A percentile compares a stretch with the other conserved stretches of the same genome.
Conservation (phyloP, 1,284 basidiomycete genomes). For the Pyrrhoderma lamaoense region DNA sequence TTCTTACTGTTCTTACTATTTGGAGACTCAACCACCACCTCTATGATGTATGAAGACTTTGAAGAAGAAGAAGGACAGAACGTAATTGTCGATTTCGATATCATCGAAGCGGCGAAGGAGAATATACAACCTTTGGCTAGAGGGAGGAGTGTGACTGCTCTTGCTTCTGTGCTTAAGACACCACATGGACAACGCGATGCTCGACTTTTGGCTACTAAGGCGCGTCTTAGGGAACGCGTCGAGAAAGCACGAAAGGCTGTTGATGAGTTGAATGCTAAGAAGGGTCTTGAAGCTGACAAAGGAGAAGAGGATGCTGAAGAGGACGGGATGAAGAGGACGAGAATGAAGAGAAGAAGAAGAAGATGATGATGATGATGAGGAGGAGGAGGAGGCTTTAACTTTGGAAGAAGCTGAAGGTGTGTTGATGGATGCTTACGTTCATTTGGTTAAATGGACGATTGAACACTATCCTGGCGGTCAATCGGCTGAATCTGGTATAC, state of each 20-base stretch:
- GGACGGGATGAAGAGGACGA: slow-evolving; percentile 27
- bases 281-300: slow-evolving; percentile 24
- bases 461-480: slow-evolving; percentile 62
- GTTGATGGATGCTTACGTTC: slow-evolving; percentile 47
- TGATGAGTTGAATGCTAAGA: slow-evolving; percentile 2
- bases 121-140: slow-evolving; percentile 73
- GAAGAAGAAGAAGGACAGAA: slow-evolving; percentile 13
- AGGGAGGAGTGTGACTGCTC: slow-evolving; percentile 64
- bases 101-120: slow-evolving; percentile 77
- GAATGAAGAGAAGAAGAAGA: slow-evolving; percentile 22
- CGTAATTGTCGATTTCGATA: slow-evolving; percentile 63
- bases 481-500: slow-evolving; percentile 65
- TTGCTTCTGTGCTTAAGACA: slow-evolving; percentile 62
- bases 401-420: slow-evolving; percentile 23
- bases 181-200: slow-evolving; percentile 67
- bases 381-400: slow-evolving; percentile 31
- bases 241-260: slow-evolving; percentile 39
- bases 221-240: slow-evolving; percentile 47
- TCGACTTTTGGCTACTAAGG: slow-evolving; percentile 54
- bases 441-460: slow-evolving; percentile 63
- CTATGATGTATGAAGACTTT: too few relatives aligned
- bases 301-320: slow-evolving; percentile 12
- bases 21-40: too few relatives aligned
- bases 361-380: slow-evolving; percentile 41
- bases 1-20: too few relatives aligned